These are phyloP conservation scores for Chytriomyces sp. DNA, from an alignment of 192 early-diverging fungal genomes.

Conservation along the genomic window DNA sequence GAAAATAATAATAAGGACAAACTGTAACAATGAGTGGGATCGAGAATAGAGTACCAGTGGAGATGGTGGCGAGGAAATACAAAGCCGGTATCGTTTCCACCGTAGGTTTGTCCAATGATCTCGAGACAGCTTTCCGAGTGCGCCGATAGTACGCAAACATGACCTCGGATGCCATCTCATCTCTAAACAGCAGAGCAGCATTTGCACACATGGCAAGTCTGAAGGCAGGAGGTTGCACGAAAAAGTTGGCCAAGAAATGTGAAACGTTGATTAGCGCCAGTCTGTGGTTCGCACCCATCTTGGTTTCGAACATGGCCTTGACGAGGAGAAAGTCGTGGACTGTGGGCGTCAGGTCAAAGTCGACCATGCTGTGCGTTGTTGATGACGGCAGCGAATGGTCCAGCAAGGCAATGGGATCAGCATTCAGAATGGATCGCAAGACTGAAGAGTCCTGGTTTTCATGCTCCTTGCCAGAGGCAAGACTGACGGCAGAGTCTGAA, in stretches of 20 bases:
- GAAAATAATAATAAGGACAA: too few species aligned
- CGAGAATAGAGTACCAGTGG: background rate
- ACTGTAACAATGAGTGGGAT: too few species aligned
- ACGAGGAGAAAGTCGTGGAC: background rate
- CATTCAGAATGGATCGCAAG: too few species aligned
- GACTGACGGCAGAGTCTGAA: too few species aligned
- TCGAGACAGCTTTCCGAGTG: background rate
- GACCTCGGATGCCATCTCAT: background rate
- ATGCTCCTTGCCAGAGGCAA: too few species aligned
- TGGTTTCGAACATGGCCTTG: background rate
- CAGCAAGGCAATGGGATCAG: too few species aligned
- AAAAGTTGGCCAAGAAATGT: background rate
- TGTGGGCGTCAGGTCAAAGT: background rate
- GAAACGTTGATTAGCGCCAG: background rate
- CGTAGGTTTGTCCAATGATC: background rate
- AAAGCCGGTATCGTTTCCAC: background rate
- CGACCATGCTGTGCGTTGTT: too few species aligned
- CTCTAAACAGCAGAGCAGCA: background rate
- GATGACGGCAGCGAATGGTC: too few species aligned
- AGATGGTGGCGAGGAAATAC: background rate
- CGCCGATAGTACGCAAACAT: background rate
- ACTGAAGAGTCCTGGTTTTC: too few species aligned
- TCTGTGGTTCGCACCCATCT: background rate
- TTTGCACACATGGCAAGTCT: background rate
- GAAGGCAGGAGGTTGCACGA: background rate